These are phyloP conservation scores for Aureobasidium uvarum DNA, from an alignment of 2,329 filamentous ascomycete species.

Conservation along the genomic window DNA sequence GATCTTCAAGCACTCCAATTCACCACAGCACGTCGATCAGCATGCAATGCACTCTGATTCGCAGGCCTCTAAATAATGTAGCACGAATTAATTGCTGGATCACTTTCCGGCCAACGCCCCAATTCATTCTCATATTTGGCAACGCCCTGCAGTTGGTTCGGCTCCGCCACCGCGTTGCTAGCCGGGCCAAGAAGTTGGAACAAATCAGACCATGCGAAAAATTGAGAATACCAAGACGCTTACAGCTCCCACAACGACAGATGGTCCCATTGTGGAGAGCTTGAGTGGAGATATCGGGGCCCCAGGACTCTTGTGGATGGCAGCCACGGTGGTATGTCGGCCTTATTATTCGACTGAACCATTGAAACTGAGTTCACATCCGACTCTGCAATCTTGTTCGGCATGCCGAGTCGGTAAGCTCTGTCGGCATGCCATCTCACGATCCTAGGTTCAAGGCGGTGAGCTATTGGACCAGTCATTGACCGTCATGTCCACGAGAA, in stretches of 20 bases:
- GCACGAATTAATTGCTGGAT: background rate
- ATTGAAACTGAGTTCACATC: background rate
- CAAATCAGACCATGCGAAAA: conserved; percentile 8
- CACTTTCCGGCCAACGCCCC: background rate
- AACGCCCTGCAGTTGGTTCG: background rate
- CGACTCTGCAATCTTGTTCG: background rate
- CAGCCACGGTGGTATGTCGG: conserved; percentile 10
- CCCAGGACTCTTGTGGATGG: background rate
- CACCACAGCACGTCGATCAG: background rate
- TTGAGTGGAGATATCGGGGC: conserved; percentile 18
- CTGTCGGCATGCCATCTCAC: background rate
- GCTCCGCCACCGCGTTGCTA: background rate
- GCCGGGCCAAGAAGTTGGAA: conserved; percentile 4
- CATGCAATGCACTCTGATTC: background rate
- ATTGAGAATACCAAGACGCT: conserved; percentile 16
- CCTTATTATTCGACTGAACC: background rate
- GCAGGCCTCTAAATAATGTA: background rate
- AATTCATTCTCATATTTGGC: background rate
- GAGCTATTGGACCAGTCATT: background rate
- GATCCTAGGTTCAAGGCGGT: background rate
- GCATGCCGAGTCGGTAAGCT: conserved; percentile 10
- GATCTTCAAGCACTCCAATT: background rate
- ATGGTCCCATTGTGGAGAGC: background rate
- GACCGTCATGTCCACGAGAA: background rate
- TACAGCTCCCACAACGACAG: background rate